phyloP scores from a whole-genome alignment of 495 filamentous ascomycete species.

The Annulohypoxylon moriforme region DNA sequence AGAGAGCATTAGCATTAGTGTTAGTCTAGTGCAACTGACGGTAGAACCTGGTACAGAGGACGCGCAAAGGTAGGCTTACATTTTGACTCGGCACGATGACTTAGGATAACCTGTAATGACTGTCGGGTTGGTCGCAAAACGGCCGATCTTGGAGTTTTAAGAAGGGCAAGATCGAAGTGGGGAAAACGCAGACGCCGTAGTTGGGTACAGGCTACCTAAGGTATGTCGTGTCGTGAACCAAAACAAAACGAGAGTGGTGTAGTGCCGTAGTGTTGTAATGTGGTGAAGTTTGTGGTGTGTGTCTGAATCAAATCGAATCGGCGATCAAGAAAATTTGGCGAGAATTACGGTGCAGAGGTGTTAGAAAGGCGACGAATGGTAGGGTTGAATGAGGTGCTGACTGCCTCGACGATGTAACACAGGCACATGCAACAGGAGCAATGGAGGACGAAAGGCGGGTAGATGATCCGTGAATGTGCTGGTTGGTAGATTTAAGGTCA shows the following conservation, averaged over 20 bases:
- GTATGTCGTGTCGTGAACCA: slow-evolving; percentile 6
- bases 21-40: slow-evolving; percentile 15
- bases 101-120: slow-evolving; percentile 1
- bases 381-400: slow-evolving; percentile 18
- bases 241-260: slow-evolving; percentile 14
- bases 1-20: slow-evolving; percentile 31
- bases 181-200: slow-evolving; percentile 12
- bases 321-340: slow-evolving; percentile 36
- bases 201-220: slow-evolving; percentile 10
- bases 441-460: slow-evolving; percentile 30
- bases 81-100: slow-evolving; percentile 23
- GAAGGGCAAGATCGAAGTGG: slow-evolving; percentile 13
- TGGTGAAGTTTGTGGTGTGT: slow-evolving; percentile 16
- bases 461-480: slow-evolving; percentile 37
- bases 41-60: not conserved
- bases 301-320: slow-evolving; percentile 33
- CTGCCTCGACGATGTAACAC: slow-evolving; percentile 43
- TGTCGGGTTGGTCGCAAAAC: slow-evolving; percentile 19
- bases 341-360: slow-evolving; percentile 37
- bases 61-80: slow-evolving; percentile 25
- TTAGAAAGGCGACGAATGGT: slow-evolving; percentile 35
- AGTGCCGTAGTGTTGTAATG: not conserved
- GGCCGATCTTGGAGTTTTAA: slow-evolving; percentile 10
- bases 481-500: slow-evolving; percentile 19
- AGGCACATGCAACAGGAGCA: slow-evolving; percentile 41